These are phyloP conservation scores for Serendipita sp. DNA, from an alignment of 768 basidiomycete genomes.

Conservation along the genomic window DNA sequence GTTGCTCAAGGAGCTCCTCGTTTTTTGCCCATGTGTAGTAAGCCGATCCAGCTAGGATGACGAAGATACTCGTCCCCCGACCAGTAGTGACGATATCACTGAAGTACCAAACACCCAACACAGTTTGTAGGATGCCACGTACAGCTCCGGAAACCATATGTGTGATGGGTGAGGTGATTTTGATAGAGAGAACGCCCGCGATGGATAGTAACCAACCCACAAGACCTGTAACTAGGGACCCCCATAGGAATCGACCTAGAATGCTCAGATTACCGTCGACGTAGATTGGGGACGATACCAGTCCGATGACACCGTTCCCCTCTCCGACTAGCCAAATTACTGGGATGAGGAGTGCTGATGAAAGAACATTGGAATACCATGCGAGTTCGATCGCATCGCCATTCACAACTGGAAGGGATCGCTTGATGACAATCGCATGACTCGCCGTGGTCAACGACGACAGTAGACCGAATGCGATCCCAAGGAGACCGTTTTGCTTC, in stretches of 20 bases:
- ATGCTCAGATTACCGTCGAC: slow-evolving; percentile 61
- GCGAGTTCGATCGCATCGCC: slow-evolving; percentile 74
- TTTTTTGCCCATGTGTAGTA: slow-evolving; percentile 86
- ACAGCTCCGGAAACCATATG: slow-evolving; percentile 97
- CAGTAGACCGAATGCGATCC: slow-evolving; percentile 66
- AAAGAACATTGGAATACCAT: slow-evolving; percentile 80
- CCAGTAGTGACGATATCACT: slow-evolving; percentile 64
- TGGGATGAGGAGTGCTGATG: slow-evolving; percentile 49
- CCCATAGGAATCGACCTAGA: slow-evolving; percentile 57
- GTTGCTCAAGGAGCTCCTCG: slow-evolving; percentile 25
- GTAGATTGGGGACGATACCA: slow-evolving; percentile 21
- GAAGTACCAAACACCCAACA: slow-evolving; percentile 71
- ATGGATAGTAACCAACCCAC: slow-evolving; percentile 92
- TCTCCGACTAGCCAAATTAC: slow-evolving; percentile 65
- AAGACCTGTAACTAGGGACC: slow-evolving; percentile 57
- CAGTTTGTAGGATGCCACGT: slow-evolving; percentile 80
- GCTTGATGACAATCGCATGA: slow-evolving; percentile 92
- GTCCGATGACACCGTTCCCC: slow-evolving; percentile 21
- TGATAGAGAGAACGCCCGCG: slow-evolving; percentile 84
- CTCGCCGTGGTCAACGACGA: slow-evolving; percentile 76
- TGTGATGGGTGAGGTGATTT: slow-evolving; percentile 93
- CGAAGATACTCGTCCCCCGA: slow-evolving; percentile 62
- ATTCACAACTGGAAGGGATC: slow-evolving; percentile 59
- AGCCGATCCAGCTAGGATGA: slow-evolving; percentile 67
- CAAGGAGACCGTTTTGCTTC: slow-evolving; percentile 25